Evolutionary conservation across 1,284 basidiomycete species (phyloP), one percentile per base, ranked within the genome.

Genomic region (Ustilago trichophora): DNA sequence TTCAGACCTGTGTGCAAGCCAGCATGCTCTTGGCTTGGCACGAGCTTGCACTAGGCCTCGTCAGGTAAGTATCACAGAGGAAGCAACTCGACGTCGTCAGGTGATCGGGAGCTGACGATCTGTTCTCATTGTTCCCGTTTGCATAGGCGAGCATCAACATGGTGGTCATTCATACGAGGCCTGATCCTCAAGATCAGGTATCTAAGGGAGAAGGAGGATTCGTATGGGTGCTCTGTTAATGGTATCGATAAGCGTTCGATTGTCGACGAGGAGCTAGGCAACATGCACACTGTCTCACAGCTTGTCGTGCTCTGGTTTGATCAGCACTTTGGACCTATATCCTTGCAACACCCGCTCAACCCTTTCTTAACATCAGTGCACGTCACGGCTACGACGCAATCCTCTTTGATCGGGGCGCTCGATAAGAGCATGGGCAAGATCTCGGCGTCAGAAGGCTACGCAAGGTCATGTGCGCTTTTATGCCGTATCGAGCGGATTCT

Each of bases 1-100:
- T 64, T 9, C 60, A 64, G 21, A 35, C 21, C 8, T 44, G 19
- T n/a, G 29, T 32, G 9, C 53, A 69, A 29, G 41, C 38, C 24
- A 43, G 52, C 25, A 54, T 66, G 50, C 45, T 71, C 11, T n/a
- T 71, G 9, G 68, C 56, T 2, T 71, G 68, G 68, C 57, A 66
- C 42, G 51, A 66, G 35, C 58, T 71, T 4, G 37, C 34, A 2
- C 34, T 21, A 1, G 63, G 63, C 15, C 40, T 38, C 10, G 16
- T 53, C 1, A 57, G 35, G 66, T 69, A 32, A 55, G 66, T 49
- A 15, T 13, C 4, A 6, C 22, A 4, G n/a, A n/a, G n/a, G n/a
- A n/a, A n/a, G n/a, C n/a, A n/a, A n/a, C n/a, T n/a, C n/a, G n/a
- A n/a, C n/a, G n/a, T n/a, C n/a, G n/a, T n/a, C n/a, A n/a, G n/a